phyloP scores from a whole-genome alignment of 495 filamentous ascomycete genomes.

The Podospora fimiseda region DNA sequence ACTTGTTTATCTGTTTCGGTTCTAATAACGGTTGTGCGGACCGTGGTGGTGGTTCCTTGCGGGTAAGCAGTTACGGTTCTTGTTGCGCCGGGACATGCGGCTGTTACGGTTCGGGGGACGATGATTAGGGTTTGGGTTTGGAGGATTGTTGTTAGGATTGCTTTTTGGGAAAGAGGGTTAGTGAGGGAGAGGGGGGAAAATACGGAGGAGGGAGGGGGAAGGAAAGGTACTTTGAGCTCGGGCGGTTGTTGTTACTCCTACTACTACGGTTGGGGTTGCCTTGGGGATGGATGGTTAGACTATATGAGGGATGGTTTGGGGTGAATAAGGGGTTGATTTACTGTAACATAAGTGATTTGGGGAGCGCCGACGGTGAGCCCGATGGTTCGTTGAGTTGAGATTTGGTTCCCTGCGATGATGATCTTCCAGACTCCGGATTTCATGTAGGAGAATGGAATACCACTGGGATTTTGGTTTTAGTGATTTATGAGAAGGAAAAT shows the following conservation, averaged over 20 bases:
- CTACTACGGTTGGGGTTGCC: constrained; percentile 36
- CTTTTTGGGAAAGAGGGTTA: constrained; percentile 17
- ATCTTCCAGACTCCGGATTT: constrained; percentile 37
- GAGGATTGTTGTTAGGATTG: constrained; percentile 28
- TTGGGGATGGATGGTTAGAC: constrained; percentile 13
- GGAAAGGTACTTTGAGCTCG: constrained; percentile 27
- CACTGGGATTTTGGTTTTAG: constrained; percentile 17
- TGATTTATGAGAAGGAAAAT: not conserved
- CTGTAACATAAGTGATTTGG: constrained; percentile 31
- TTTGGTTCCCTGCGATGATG: constrained; percentile 30
- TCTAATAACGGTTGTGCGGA: constrained; percentile 27
- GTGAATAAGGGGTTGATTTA: constrained; percentile 10
- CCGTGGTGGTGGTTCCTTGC: constrained; percentile 25
- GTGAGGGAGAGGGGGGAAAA: too few relatives aligned
- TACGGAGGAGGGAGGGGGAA: too few relatives aligned
- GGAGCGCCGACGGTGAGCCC: constrained; percentile 30
- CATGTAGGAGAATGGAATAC: constrained; percentile 37
- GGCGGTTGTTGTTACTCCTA: constrained; percentile 37
- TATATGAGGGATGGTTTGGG: not conserved
- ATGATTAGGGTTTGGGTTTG: constrained; percentile 35
- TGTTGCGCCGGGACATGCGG: constrained; percentile 30
- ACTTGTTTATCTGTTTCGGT: constrained; percentile 32
- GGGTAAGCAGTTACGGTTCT: constrained; percentile 34
- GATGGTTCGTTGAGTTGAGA: constrained; percentile 35
- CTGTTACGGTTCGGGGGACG: constrained; percentile 30